These are phyloP conservation scores for Polygonum aviculare DNA, from an alignment of 148 eudicot species.

Conservation along the genomic window DNA sequence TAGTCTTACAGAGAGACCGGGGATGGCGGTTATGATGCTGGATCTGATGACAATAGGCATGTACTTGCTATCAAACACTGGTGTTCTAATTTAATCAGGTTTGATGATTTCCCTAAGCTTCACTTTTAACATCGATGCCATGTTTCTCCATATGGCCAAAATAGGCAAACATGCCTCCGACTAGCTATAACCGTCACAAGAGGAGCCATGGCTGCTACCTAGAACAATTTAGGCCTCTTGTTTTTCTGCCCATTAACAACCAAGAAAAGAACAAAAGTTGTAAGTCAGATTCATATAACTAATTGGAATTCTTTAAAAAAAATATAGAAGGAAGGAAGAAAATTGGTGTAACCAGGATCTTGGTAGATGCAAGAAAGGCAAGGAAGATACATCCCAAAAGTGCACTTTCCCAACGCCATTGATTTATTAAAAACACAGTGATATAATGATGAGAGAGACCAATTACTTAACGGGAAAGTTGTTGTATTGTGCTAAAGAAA, in stretches of 20 bases:
- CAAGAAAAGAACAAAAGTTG: neutral
- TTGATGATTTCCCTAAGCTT: too few relatives aligned
- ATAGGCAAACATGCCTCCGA: conserved; percentile 27
- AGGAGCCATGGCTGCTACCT: conserved; percentile 81
- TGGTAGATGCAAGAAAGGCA: conserved; percentile 51
- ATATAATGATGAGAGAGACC: neutral
- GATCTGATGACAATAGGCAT: conserved; percentile 57
- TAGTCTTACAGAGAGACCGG: conserved; percentile 68
- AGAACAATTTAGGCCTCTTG: conserved; percentile 59
- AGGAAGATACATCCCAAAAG: conserved; percentile 54
- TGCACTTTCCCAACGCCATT: neutral
- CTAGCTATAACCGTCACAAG: conserved; percentile 31
- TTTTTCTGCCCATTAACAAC: conserved; percentile 37
- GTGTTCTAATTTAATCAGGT: too few relatives aligned
- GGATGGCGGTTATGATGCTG: conserved; percentile 52
- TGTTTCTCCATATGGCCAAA: conserved; percentile 49
- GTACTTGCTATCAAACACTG: conserved; percentile 45
- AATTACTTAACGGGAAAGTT: neutral
- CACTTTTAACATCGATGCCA: conserved; percentile 51
- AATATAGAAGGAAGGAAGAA: neutral
- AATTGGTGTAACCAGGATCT: conserved; percentile 32
- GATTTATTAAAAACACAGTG: conserved; percentile 7
- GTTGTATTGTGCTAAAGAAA: neutral
- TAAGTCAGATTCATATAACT: neutral
- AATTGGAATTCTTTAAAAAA: conserved; percentile 3